Conservation (phyloP, 345 rosid genomes). For the Eucalyptus pumila region DNA sequence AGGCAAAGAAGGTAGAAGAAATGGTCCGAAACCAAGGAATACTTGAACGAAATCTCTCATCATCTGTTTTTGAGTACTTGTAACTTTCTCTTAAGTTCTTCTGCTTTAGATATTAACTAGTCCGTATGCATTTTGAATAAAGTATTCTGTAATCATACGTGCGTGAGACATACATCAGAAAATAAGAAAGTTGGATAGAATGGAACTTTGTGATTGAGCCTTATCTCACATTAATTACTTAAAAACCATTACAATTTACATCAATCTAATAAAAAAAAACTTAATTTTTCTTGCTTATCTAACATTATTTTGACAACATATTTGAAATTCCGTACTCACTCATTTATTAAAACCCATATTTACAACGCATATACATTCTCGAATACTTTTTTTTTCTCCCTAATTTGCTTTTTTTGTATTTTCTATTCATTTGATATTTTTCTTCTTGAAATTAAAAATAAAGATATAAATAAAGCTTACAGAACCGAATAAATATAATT, state of each 20-base stretch:
- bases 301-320: neutral
- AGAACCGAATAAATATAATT: neutral
- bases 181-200: neutral
- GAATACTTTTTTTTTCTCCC: neutral
- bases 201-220: neutral
- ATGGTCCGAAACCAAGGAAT: neutral
- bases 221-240: neutral
- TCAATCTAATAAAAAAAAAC: neutral
- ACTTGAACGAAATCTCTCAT: neutral
- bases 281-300: neutral
- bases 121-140: neutral
- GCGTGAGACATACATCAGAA: neutral
- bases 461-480: neutral
- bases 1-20: neutral
- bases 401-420: neutral
- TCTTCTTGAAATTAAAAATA: neutral
- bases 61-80: neutral
- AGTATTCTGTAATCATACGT: neutral
- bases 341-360: neutral
- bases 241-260: neutral
- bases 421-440: too few species aligned
- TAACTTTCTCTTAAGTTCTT: neutral
- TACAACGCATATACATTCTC: neutral
- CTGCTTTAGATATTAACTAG: neutral
- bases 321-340: neutral